Evolutionary conservation across 108 stramenopile species (phyloP), one percentile per base, ranked within the genome.

Genomic region (Aurantiochytrium sp.): DNA sequence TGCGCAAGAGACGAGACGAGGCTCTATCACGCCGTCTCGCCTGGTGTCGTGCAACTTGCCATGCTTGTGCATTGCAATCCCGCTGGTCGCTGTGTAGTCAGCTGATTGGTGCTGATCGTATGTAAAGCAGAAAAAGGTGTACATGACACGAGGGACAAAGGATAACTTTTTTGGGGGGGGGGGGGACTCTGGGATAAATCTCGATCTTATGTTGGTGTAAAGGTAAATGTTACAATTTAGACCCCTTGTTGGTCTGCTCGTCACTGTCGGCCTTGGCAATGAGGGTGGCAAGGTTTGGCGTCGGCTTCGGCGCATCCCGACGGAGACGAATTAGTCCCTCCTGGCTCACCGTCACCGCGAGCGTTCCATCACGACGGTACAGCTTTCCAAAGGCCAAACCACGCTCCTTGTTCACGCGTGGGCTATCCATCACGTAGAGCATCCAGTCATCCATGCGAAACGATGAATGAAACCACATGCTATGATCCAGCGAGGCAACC

Each of bases 361-460:
- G 83, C 5, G 44, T 87, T 18, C 89, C 89, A 18, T 90, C 76
- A 5, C 53, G 18, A 12, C 51, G 49, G 58, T 59, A 90, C 25
- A 90, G 45, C 21, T 87, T 44, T 23, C 90, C 90, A 14, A 88
- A 19, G 10, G 59, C 58, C 5, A 90, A 44, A 12, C 88, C 88
- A 5, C 90, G 60, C 49, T 28, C 90, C 25, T 42, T 58, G 10
- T 35, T 72, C 29, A 44, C 88, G n/a, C 53, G 55, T 5, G 88
- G 88, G 44, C 83, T 87, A 4, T 64, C 55, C 88, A 72, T 90
- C 45, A 88, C 90, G 88, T 88, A 90, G 18, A 90, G 88, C 90
- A 90, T 90, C 90, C 90, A 90, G 14, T 90, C 88, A n/a, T 88
- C 88, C 44, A 87, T 58, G n/a, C 88, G 60, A 25, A 90, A 90